These are phyloP conservation scores for Paracoccidioides lutzii DNA, from an alignment of 2,329 filamentous ascomycete genomes.

Conservation along the genomic window DNA sequence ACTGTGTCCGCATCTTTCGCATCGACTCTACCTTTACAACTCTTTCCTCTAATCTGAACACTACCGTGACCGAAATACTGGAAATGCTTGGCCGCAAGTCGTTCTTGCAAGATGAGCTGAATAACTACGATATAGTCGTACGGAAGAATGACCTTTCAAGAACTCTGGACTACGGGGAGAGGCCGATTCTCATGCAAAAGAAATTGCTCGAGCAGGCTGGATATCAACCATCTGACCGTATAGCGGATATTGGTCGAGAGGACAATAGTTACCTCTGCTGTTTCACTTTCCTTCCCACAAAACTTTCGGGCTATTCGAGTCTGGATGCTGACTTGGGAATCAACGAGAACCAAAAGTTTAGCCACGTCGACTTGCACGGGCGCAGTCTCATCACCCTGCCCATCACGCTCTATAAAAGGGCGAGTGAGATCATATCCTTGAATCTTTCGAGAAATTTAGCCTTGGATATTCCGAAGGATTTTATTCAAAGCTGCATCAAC, in stretches of 20 bases:
- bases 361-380: conserved; percentile 81
- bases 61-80: conserved; percentile 76
- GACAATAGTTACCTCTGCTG: conserved; percentile 95
- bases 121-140: conserved; percentile 92
- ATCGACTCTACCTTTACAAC: conserved; percentile 91
- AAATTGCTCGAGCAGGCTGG: conserved; percentile 79
- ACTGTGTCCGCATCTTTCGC: conserved; percentile 91
- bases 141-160: conserved; percentile 82
- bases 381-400: conserved; percentile 90
- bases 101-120: conserved; percentile 74
- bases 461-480: conserved; percentile 86
- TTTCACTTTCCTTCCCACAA: conserved; percentile 84
- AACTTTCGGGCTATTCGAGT: conserved; percentile 65
- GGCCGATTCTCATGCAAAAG: conserved; percentile 85
- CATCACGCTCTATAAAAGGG: conserved; percentile 83
- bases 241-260: conserved; percentile 89
- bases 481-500: conserved; percentile 84
- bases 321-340: conserved; percentile 67
- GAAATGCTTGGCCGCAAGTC: conserved; percentile 90
- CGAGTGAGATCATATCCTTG: conserved; percentile 82
- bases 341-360: conserved; percentile 76
- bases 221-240: conserved; percentile 70
- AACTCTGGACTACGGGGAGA: conserved; percentile 63
- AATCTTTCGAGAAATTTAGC: conserved; percentile 89
- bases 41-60: conserved; percentile 68